A percentile compares a stretch with the other conserved stretches of the same genome.
These are phyloP conservation scores for Didymella lethalis DNA, from an alignment of 2,329 filamentous ascomycete genomes.

Conservation along the genomic window DNA sequence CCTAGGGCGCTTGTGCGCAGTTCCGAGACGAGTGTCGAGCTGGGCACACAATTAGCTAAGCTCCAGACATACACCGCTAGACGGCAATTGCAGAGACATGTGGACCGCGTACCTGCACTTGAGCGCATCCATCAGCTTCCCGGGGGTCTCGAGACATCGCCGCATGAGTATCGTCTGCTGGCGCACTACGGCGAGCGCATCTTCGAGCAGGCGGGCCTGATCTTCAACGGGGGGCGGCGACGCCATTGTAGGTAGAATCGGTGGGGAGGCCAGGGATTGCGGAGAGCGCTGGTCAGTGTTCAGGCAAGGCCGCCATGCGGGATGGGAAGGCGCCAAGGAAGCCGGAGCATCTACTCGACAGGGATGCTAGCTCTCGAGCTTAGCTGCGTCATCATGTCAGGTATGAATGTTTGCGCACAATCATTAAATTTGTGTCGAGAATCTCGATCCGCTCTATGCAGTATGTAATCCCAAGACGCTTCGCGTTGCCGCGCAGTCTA, in stretches of 20 bases:
- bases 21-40: constrained; percentile 98
- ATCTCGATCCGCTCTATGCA: constrained; percentile 2
- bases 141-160: constrained; percentile 94
- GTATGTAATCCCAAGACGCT: constrained; percentile 6
- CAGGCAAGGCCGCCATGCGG: constrained; percentile 29
- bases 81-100: too few relatives aligned
- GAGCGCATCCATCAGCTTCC: constrained; percentile 99
- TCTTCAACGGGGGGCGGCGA: constrained; percentile 61
- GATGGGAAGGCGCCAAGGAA: constrained; percentile 33
- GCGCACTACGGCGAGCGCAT: constrained; percentile 94
- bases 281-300: constrained; percentile 37
- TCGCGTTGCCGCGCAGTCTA: constrained; percentile 10
- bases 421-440: too few relatives aligned
- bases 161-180: constrained; percentile 98
- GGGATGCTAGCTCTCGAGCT: constrained; percentile 36
- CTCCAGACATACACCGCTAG: too few relatives aligned
- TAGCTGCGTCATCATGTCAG: constrained; percentile 39
- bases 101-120: constrained; percentile 84
- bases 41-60: constrained; percentile 52
- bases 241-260: constrained; percentile 49
- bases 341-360: constrained; percentile 22
- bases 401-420: not conserved
- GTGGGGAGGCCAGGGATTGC: constrained; percentile 38
- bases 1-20: constrained; percentile 94
- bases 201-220: constrained; percentile 89